These are phyloP conservation scores for Dothideomycetes sp. DNA, from an alignment of 2,329 filamentous ascomycete genomes.

Conservation along the genomic window DNA sequence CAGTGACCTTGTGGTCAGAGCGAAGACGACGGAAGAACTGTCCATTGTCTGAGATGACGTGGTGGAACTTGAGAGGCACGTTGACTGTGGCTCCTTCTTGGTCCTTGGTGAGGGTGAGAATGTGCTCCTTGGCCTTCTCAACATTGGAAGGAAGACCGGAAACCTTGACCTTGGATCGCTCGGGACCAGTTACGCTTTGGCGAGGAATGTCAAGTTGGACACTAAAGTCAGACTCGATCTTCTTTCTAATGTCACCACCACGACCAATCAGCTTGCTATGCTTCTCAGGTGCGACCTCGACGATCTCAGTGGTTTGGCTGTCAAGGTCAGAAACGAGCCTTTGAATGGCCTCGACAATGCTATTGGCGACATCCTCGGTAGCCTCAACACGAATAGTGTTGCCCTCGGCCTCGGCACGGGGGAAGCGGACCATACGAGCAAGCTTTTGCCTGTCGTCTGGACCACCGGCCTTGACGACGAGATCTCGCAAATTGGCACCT, in stretches of 20 bases:
- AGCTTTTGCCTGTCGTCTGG: constrained; percentile 75
- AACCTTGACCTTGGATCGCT: constrained; percentile 76
- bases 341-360: constrained; percentile 73
- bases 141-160: constrained; percentile 69
- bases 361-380: constrained; percentile 71
- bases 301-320: constrained; percentile 63
- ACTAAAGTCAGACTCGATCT: constrained; percentile 75
- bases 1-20: constrained; percentile 75
- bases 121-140: constrained; percentile 76
- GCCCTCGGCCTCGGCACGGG: constrained; percentile 63
- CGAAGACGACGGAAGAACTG: constrained; percentile 86
- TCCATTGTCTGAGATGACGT: constrained; percentile 75
- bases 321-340: constrained; percentile 73
- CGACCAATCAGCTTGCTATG: constrained; percentile 86
- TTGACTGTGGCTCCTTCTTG: constrained; percentile 81
- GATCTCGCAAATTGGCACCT: constrained; percentile 77
- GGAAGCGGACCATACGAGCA: constrained; percentile 88
- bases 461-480: constrained; percentile 79
- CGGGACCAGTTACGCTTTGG: constrained; percentile 56
- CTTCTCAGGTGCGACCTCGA: constrained; percentile 82
- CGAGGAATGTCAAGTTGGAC: constrained; percentile 85
- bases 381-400: constrained; percentile 84
- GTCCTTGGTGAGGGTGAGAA: constrained; percentile 66
- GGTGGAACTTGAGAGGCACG: constrained; percentile 73
- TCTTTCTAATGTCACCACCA: constrained; percentile 75